Percentiles rank a stretch among this genome's conserved stretches.
These are phyloP conservation scores for Isabelozyma rhagii DNA, from an alignment of 805 yeast genomes.

Conservation along the genomic window DNA sequence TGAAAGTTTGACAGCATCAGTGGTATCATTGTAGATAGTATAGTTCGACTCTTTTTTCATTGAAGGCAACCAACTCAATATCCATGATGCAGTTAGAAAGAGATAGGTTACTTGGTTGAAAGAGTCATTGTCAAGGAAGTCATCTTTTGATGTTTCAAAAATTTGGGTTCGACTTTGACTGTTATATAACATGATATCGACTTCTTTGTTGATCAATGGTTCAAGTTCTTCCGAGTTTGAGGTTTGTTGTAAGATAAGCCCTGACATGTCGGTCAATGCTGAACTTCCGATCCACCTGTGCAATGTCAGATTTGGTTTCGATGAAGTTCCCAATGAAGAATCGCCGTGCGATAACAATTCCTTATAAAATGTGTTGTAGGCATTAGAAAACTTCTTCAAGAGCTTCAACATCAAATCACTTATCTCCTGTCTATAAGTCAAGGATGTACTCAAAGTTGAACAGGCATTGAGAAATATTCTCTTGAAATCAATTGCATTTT, in stretches of 20 bases:
- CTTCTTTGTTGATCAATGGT: conserved; percentile 20
- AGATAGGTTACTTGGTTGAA: conserved; percentile 52
- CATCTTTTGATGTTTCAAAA: conserved; percentile 42
- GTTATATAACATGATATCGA: conserved; percentile 22
- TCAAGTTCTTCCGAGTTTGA: conserved; percentile 6
- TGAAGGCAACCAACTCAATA: conserved; percentile 57
- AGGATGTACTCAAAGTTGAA: conserved; percentile 56
- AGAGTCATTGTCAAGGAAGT: conserved; percentile 51
- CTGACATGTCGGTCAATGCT: conserved; percentile 23
- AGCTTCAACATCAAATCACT: conserved; percentile 42
- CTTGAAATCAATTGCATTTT: conserved; percentile 46
- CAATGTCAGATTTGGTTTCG: conserved; percentile 23
- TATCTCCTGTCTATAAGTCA: conserved; percentile 42
- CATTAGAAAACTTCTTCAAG: conserved; percentile 30
- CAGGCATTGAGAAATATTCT: conserved; percentile 47
- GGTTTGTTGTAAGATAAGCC: conserved; percentile 11
- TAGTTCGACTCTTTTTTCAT: conserved; percentile 43
- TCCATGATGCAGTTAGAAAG: conserved; percentile 54
- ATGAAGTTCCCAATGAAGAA: conserved; percentile 3
- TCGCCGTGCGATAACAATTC: conserved; percentile 33
- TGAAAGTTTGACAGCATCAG: conserved; percentile 12
- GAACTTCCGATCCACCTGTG: conserved; percentile 32
- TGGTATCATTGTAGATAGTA: conserved; percentile 14
- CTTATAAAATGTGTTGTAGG: conserved; percentile 31
- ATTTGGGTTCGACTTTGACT: conserved; percentile 13